These are phyloP conservation scores for Gaultheria prostrata DNA, from an alignment of 148 eudicot species.

Conservation along the genomic window DNA sequence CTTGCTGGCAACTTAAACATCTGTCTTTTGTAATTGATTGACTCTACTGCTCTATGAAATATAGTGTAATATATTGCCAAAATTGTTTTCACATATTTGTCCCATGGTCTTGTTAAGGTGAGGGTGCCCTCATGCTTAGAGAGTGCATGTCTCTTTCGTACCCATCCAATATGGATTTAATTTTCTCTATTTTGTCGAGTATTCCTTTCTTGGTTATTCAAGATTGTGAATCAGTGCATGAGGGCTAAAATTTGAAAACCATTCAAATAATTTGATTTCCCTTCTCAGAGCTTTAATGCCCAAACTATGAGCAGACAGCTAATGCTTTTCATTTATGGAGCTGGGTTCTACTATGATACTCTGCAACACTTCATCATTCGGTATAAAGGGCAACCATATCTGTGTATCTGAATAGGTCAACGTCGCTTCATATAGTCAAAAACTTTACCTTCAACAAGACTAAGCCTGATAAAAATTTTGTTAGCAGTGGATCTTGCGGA, in stretches of 20 bases:
- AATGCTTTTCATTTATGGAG: neutral
- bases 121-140: neutral
- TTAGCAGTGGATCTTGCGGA: constrained; percentile 88
- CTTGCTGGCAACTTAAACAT: neutral
- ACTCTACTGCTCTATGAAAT: neutral
- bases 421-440: neutral
- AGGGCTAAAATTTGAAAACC: neutral
- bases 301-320: neutral
- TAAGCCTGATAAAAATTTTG: neutral
- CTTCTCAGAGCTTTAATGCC: neutral
- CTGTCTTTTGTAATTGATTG: neutral
- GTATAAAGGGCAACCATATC: neutral
- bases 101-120: neutral
- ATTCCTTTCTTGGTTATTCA: constrained; percentile 2
- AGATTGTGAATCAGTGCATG: neutral
- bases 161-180: neutral
- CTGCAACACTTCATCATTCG: neutral
- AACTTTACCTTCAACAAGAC: neutral
- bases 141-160: neutral
- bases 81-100: neutral
- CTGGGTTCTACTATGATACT: too few species aligned
- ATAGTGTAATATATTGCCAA: neutral
- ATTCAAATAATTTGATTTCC: neutral
- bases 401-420: neutral
- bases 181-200: neutral